Base-by-base conservation (phyloP, 805 yeast genomes). In the Zygotorulaspora florentina region DNA sequence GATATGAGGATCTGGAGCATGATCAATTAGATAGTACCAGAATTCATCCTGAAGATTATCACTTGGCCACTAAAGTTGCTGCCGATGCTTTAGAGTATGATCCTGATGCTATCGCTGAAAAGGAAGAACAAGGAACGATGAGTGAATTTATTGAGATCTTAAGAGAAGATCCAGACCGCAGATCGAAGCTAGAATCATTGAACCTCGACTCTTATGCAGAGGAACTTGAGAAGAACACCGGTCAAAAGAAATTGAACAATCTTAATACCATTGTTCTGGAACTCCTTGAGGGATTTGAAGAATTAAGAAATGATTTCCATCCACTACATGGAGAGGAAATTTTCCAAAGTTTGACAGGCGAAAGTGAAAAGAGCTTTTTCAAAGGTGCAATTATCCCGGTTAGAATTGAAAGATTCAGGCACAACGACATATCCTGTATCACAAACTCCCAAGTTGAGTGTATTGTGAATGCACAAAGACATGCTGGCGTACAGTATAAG, bases 41-140 rank as follows among this genome's bases (percentile, higher is more conserved):
- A 69, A 89, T 93, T 39, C 99, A 93, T 59, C 98, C 98, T 7
- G 98, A 93, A 67, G 99, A 93, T 68, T 93, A 93, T 64, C 96
- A 87, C 53, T 74, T 93, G 55, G 98, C 97, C 2, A 80, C 93
- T 41, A 93, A 93, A 65, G 93, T 93, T 90, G 98, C 97, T 7
- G 93, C 96, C 1, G 99, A 93, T 71, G 98, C 99, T 1, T 75
- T 93, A 53, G 99, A 91, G 63, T 76, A 90, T 53, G 96, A 89
- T 57, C 99, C 95, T 58, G 98, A 91, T 65, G 96, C 89, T 53
- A 74, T 87, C 59, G 84, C 82, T 2, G 90, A 84, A 46, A 65
- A 65, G 48, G 69, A 66, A 50, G 66, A 62, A 17, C 67, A 62
- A 41, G 76, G 73, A 41, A 51, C 66, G 1, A 65, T 65, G 69